A percentile compares a stretch with the other conserved stretches of the same genome.
Conservation (phyloP, 805 yeast species). For the Yamadazyma laniorum region DNA sequence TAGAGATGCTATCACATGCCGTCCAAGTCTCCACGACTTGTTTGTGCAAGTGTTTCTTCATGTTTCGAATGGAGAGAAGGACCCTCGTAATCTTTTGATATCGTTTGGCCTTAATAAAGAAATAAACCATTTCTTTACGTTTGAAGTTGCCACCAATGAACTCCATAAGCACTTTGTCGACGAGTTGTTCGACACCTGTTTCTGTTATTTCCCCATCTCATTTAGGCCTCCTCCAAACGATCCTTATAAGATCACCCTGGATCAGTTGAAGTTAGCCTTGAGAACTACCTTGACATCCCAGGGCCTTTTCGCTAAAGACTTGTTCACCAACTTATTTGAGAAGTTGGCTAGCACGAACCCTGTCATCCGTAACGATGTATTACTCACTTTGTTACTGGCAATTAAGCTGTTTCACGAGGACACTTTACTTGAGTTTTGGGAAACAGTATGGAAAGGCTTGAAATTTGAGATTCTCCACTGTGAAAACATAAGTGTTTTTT, state of each 20-base stretch:
- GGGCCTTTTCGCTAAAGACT: constrained; percentile 63
- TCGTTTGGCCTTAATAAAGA: constrained; percentile 58
- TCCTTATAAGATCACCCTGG: constrained; percentile 77
- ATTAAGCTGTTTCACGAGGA: constrained; percentile 49
- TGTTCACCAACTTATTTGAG: constrained; percentile 74
- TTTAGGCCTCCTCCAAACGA: constrained; percentile 91
- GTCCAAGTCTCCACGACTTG: constrained; percentile 28
- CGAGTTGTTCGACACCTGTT: constrained; percentile 81
- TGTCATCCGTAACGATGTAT: constrained; percentile 68
- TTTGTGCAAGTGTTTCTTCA: constrained; percentile 60
- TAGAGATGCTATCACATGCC: constrained; percentile 19
- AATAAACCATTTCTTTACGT: constrained; percentile 42
- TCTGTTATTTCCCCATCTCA: constrained; percentile 95
- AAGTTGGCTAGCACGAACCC: constrained; percentile 77
- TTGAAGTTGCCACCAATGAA: constrained; percentile 23
- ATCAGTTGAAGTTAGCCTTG: constrained; percentile 62
- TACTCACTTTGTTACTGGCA: constrained; percentile 59
- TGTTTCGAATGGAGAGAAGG: constrained; percentile 85
- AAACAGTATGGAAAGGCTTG: constrained; percentile 79
- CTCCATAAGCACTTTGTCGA: constrained; percentile 46
- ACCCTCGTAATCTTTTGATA: constrained; percentile 78
- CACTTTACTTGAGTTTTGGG: constrained; percentile 60
- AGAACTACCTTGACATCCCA: constrained; percentile 63
- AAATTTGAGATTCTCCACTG: constrained; percentile 88
- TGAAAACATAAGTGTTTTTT: constrained; percentile 35